Evolutionary conservation across 169 alveolate genomes (phyloP), one percentile per base, ranked within the genome.

Genomic region (Eimeria praecox): DNA sequence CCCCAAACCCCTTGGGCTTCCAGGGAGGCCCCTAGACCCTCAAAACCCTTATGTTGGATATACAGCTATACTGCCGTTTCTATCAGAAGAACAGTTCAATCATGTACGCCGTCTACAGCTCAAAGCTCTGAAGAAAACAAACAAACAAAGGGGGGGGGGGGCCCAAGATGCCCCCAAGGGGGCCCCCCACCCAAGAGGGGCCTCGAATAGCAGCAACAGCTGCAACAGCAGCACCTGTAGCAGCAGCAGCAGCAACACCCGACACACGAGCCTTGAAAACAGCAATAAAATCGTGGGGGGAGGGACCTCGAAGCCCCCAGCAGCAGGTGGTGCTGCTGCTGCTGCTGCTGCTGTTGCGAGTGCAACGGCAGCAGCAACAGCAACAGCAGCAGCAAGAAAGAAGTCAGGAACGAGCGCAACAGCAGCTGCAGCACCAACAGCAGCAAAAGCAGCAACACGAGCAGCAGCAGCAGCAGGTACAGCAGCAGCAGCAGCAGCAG

Each of bases 1-100:
- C 85, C 42, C 35, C 40, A 64, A 18, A 64, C 75, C 75, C 6
- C 35, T n/a, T 10, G 27, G 49, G 30, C 54, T 40, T 8, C 49
- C 85, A 73, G 20, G 75, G 22, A 95, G 95, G 33, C 95, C 95
- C 2, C 91, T 49, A 52, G 59, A 95, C 44, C 69, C 95, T 12
- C 49, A 35, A n/a, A 95, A 86, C 78, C 96, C 96, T 30, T 94
- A 18, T 71, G 6, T 94, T 33, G 96, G 96, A 2, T 94, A 94
- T 62, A 83, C 95, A 46, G 92, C 94, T 33, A 24, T 85, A 9
- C 95, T 94, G 35, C 96, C 96, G 9, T 62, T 94, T 46, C 62
- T 94, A 35, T 64, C 94, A 18, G 95, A 94, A 44, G 95, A 94
- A 75, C 96, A 94, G 90, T 94, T 94, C 78, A 46, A 42, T 35